phyloP scores from a whole-genome alignment of 257 asterid species.

The Scutellaria baicalensis region DNA sequence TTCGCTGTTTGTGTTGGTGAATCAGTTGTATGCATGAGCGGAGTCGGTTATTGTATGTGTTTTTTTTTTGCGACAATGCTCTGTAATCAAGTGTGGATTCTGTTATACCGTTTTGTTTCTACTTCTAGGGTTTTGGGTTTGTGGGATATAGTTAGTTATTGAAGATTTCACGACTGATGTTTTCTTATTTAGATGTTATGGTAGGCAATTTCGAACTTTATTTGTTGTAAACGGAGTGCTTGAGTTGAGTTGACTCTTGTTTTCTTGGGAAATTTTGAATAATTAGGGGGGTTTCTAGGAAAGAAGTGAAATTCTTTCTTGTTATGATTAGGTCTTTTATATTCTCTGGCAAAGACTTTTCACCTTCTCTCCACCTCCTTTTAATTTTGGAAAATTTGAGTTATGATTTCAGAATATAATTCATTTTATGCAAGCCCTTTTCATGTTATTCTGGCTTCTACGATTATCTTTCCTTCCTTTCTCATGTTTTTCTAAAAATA shows the following conservation, averaged over 20 bases:
- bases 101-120: slow-evolving; percentile 7
- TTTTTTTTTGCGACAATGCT: neutral
- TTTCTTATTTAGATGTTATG: neutral
- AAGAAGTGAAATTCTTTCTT: neutral
- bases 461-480: neutral
- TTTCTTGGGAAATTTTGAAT: slow-evolving; percentile 18
- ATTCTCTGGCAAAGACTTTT: neutral
- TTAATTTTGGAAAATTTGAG: neutral
- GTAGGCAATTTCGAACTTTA: slow-evolving; percentile 16
- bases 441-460: neutral
- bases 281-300: neutral
- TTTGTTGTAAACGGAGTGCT: slow-evolving; percentile 18
- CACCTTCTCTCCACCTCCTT: neutral
- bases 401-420: neutral
- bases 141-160: neutral
- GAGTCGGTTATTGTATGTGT: neutral
- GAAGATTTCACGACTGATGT: neutral
- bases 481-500: neutral
- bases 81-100: neutral
- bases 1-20: neutral
- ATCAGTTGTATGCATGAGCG: slow-evolving; percentile 6
- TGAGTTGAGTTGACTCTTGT: slow-evolving; percentile 28
- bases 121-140: slow-evolving; percentile 28
- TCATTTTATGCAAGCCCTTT: neutral
- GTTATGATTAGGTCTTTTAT: neutral